Base-by-base conservation (phyloP, 768 basidiomycete genomes). In the Lentinula detonsa region DNA sequence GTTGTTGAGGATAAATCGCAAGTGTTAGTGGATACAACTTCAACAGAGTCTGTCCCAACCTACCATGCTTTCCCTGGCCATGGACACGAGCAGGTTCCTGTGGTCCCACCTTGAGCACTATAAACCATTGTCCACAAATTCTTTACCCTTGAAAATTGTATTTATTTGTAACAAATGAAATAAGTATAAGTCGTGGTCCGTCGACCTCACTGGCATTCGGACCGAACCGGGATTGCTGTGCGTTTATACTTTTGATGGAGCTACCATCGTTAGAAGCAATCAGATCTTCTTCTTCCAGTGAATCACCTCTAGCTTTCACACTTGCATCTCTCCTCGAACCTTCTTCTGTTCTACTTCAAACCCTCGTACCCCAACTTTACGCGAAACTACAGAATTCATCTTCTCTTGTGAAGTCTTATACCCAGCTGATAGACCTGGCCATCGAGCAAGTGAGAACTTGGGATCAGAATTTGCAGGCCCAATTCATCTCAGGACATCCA, bases 401-500 rank as follows among this genome's bases (percentile, higher is more conserved):
- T 8, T 55, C 64, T 33, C 60, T 59, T 4, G 66, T 76, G 37
- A 65, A 72, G 23, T 75, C 82, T n/a, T 84, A 86, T 72, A 53
- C 73, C 34, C 72, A 78, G 11, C 74, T 94, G 61, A 81, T 94
- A 65, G 79, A 85, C 64, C 66, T 70, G 37, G 78, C 83, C 2
- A 75, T 86, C 65, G 63, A 57, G 3, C 70, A 78, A 45, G 80
- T 92, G 56, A 65, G 67, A n/a, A 71, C 68, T 40, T 90, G 88
- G 89, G 74, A 80, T 54, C 57, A 71, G 45, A 67, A 70, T 18
- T 75, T 76, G 6, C 82, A 79, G 65, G 85, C 85, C 0, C 71
- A 74, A 62, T 94, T 97, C 68, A 80, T 96, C 62, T 82, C 79
- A 5, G 94, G 87, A 2, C 95, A 96, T 75, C 95, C 95, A 39